A percentile compares a stretch with the other conserved stretches of the same genome.
These are phyloP conservation scores for Rugonectria rugulosa DNA, from an alignment of 2,329 filamentous ascomycete species.

Conservation along the genomic window DNA sequence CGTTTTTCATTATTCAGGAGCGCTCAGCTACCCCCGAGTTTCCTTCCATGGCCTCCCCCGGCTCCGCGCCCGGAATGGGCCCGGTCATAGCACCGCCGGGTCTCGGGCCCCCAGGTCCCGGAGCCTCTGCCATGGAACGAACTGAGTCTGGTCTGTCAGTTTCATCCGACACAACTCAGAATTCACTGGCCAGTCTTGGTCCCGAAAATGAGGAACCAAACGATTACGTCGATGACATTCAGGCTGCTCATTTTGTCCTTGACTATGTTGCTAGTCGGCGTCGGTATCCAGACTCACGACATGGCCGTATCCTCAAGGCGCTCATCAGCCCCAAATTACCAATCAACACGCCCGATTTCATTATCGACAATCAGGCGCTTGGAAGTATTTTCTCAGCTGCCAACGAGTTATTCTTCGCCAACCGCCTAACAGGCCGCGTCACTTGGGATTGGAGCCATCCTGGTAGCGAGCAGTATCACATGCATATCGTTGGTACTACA, in stretches of 20 bases:
- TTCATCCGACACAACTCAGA: constrained; percentile 49
- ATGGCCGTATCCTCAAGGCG: constrained; percentile 64
- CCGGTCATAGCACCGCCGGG: constrained; percentile 26
- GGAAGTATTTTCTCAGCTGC: constrained; percentile 66
- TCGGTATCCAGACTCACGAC: constrained; percentile 56
- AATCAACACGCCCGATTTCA: constrained; percentile 51
- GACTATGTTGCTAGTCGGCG: constrained; percentile 54
- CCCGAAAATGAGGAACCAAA: constrained; percentile 42
- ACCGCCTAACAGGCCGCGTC: constrained; percentile 63
- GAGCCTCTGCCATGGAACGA: constrained; percentile 51
- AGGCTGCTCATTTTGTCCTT: constrained; percentile 58
- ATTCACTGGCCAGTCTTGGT: constrained; percentile 36
- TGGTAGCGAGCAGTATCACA: constrained; percentile 57
- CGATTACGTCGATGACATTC: constrained; percentile 52
- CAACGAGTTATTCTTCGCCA: constrained; percentile 69
- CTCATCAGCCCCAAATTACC: constrained; percentile 61
- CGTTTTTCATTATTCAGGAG: constrained; percentile 51
- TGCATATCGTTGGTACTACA: constrained; percentile 68
- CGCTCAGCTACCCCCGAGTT: constrained; percentile 37
- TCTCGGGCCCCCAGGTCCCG: constrained; percentile 19
- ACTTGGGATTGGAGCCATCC: constrained; percentile 68
- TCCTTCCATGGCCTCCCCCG: constrained; percentile 24
- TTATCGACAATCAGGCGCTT: constrained; percentile 64
- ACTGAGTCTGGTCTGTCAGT: constrained; percentile 60
- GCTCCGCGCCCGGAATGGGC: constrained; percentile 25